Evolutionary conservation across 202 grass and related monocot genomes (phyloP).

Genomic region (Carex arenaria): DNA sequence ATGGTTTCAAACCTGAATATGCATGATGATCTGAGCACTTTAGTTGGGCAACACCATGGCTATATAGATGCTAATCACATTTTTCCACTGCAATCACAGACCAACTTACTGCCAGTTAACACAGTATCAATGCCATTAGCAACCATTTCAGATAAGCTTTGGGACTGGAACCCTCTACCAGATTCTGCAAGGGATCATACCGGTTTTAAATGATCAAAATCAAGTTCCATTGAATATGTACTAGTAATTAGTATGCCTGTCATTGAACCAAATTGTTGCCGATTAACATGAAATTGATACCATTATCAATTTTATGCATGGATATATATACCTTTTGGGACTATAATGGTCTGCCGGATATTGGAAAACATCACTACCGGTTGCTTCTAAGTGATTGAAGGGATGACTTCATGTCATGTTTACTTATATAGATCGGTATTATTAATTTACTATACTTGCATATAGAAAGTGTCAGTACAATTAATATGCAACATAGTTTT

Average conservation of each 20-base stretch:
- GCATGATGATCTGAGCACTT: constrained; percentile 68
- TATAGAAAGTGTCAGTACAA: constrained; percentile 3
- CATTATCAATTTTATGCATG: not conserved
- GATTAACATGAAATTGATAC: constrained; percentile 11
- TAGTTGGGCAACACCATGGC: constrained; percentile 43
- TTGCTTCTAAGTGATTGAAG: not conserved
- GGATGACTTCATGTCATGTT: constrained; percentile 17
- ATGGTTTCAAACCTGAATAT: constrained; percentile 34
- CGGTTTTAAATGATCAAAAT: constrained; percentile 57
- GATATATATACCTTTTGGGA: not conserved
- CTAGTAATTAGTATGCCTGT: not conserved
- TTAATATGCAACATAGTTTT: constrained; percentile 8
- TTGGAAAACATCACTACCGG: not conserved
- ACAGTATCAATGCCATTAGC: constrained; percentile 45
- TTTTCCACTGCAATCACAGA: constrained; percentile 28
- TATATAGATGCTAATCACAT: constrained; percentile 33
- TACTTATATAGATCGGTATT: constrained; percentile 9
- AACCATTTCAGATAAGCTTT: constrained; percentile 74
- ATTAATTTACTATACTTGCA: not conserved
- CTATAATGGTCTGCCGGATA: not conserved
- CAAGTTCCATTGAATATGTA: constrained; percentile 17
- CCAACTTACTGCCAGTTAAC: constrained; percentile 28
- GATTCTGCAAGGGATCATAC: constrained; percentile 52
- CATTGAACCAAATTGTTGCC: not conserved
- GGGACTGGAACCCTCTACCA: constrained; percentile 71